Evolutionary conservation across 768 basidiomycete species (phyloP).

Genomic region (Naematelia encephala): DNA sequence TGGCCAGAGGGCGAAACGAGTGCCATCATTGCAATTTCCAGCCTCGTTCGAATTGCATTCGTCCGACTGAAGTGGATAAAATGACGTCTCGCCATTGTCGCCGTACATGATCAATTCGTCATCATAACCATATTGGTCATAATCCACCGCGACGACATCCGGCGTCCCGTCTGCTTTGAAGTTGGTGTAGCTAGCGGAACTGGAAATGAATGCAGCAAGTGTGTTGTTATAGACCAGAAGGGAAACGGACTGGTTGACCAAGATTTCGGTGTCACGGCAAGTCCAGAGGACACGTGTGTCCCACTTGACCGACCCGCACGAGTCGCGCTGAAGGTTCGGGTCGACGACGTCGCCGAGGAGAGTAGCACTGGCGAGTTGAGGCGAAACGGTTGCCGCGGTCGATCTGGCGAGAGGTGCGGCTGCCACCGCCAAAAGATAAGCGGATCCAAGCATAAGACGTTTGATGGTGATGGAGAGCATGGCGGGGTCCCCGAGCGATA

Average conservation of each 20-base stretch:
- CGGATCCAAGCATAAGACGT: too few relatives aligned
- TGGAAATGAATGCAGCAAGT: background rate
- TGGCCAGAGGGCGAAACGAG: conserved; percentile 5
- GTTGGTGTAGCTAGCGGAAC: conserved; percentile 2
- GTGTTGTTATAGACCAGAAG: too few relatives aligned
- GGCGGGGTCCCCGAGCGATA: too few relatives aligned
- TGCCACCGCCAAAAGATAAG: too few relatives aligned
- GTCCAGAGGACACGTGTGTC: conserved; percentile 1
- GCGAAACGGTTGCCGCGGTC: too few relatives aligned
- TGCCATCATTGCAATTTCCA: background rate
- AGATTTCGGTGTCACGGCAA: conserved; percentile 2
- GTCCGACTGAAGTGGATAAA: background rate
- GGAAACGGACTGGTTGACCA: background rate
- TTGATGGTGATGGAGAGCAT: too few relatives aligned
- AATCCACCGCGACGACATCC: background rate
- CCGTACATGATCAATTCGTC: conserved; percentile 1
- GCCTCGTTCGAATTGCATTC: background rate
- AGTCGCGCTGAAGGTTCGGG: background rate
- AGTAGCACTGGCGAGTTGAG: background rate
- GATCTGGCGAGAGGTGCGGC: background rate
- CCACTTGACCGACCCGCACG: background rate
- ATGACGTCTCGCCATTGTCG: background rate
- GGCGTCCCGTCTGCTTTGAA: background rate
- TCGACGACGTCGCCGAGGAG: background rate
- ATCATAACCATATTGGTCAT: background rate